Evolutionary conservation across 805 yeast species (phyloP), one percentile per base, ranked within the genome.

Genomic region (Kazachstania taianensis): DNA sequence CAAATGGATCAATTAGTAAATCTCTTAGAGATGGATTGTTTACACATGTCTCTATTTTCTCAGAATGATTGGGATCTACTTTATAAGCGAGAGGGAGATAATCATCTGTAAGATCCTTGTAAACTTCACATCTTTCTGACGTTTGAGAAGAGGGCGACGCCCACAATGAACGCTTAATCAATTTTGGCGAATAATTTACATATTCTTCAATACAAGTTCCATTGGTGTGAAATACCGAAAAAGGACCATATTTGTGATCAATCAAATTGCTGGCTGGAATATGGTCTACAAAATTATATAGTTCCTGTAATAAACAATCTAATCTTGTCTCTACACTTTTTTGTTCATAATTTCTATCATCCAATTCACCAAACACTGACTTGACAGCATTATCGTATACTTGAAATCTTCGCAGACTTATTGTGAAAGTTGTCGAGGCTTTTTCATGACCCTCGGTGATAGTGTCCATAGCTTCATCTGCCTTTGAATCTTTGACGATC

Each of bases 361-460:
- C 14, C 2, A 16, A n/a, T 6, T 14, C 15, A 12, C 52, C 52
- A 27, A 44, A 51, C 3, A 54, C 53, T 22, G 53, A 47, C 9
- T 31, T 37, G 7, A 52, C 39, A 2, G 44, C 49, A 30, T 54
- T 55, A 22, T 56, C 46, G 38, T 57, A 57, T 12, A 53, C 46
- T 38, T 48, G 50, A 14, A 55, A 46, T 25, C 60, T 41, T 33
- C 62, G 45, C 6, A 53, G 48, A 39, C 59, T 57, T 9, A 53
- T 48, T 2, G 59, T 53, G 34, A 49, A 54, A 3, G 41, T 41
- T n/a, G n/a, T n/a, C 39, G 38, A 17, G 31, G 29, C 10, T 40
- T 42, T 9, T 24, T 19, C 24, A 29, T 10, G 28, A 31, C 8
- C n/a, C n/a, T n/a, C n/a, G n/a, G n/a, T n/a, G n/a, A n/a, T n/a